Percentiles rank a stretch among this genome's conserved stretches.
These are phyloP conservation scores for Helotiales sp. DNA, from an alignment of 2,329 filamentous ascomycete species.

Conservation along the genomic window DNA sequence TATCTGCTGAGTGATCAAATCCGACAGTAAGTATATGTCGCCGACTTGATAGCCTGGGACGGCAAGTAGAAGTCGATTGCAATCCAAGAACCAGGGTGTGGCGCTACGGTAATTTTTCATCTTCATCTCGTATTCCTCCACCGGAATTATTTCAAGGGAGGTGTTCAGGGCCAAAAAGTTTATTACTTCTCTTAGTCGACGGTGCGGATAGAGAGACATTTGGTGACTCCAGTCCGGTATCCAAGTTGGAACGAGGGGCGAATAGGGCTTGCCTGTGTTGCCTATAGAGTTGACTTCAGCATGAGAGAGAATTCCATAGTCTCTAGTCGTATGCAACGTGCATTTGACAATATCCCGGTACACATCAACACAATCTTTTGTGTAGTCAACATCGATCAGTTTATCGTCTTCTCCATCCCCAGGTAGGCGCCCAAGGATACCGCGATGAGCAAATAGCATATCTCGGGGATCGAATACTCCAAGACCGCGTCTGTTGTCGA, in stretches of 20 bases:
- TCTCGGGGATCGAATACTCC: conserved; percentile 9
- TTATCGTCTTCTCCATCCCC: not conserved
- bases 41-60: not conserved
- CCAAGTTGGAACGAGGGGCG: not conserved
- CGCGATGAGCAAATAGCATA: conserved; percentile 7
- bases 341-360: not conserved
- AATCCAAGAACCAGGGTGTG: not conserved
- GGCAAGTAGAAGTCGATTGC: not conserved
- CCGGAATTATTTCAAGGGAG: too few species aligned
- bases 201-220: not conserved
- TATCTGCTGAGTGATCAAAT: not conserved
- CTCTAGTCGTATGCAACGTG: not conserved
- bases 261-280: not conserved
- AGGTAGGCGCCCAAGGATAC: not conserved
- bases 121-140: not conserved
- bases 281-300: not conserved
- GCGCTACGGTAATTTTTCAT: not conserved
- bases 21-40: not conserved
- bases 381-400: conserved; percentile 2
- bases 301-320: not conserved
- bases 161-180: too few species aligned
- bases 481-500: not conserved
- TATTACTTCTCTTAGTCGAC: not conserved
- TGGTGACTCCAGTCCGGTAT: not conserved
- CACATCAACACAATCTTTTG: not conserved